Conservation (phyloP, 2,329 filamentous ascomycete genomes). For the Epichloe typhina region DNA sequence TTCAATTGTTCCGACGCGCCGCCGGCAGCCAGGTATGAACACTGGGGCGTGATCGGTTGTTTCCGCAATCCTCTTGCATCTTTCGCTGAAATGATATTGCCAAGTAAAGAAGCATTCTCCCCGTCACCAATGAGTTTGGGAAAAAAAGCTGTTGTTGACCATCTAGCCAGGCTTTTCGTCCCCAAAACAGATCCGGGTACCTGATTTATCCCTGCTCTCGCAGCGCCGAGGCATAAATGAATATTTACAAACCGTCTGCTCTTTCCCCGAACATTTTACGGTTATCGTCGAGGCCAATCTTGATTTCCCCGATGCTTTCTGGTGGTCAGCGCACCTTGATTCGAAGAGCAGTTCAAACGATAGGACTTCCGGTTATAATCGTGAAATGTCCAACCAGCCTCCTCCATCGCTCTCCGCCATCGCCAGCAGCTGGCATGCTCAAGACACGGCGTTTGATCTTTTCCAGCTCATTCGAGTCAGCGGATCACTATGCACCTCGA, state of each 20-base stretch:
- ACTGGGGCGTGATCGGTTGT: constrained; percentile 38
- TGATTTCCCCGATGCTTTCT: constrained; percentile 44
- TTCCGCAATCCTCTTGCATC: constrained; percentile 33
- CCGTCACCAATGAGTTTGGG: not conserved
- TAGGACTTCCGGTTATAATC: constrained; percentile 6
- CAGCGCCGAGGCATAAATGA: constrained; percentile 39
- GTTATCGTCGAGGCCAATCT: constrained; percentile 31
- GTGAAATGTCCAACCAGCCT: constrained; percentile 25
- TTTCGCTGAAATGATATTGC: constrained; percentile 36
- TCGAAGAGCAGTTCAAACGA: constrained; percentile 12
- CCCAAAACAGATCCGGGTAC: constrained; percentile 36
- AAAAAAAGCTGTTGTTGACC: not conserved
- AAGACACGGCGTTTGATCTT: constrained; percentile 35
- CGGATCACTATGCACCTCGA: constrained; percentile 32
- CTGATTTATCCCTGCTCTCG: constrained; percentile 35
- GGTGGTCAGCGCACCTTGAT: constrained; percentile 40
- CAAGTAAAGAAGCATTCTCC: constrained; percentile 24
- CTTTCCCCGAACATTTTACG: constrained; percentile 24
- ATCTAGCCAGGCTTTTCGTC: constrained; percentile 27
- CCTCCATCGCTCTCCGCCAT: constrained; percentile 38
- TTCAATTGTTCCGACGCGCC: constrained; percentile 29
- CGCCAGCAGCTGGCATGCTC: constrained; percentile 37
- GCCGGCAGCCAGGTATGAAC: constrained; percentile 24
- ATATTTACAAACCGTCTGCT: constrained; percentile 33
- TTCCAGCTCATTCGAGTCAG: constrained; percentile 39